These are phyloP conservation scores for Cyberlindnera xishuangbannaensis DNA, from an alignment of 805 yeast genomes.

Conservation along the genomic window DNA sequence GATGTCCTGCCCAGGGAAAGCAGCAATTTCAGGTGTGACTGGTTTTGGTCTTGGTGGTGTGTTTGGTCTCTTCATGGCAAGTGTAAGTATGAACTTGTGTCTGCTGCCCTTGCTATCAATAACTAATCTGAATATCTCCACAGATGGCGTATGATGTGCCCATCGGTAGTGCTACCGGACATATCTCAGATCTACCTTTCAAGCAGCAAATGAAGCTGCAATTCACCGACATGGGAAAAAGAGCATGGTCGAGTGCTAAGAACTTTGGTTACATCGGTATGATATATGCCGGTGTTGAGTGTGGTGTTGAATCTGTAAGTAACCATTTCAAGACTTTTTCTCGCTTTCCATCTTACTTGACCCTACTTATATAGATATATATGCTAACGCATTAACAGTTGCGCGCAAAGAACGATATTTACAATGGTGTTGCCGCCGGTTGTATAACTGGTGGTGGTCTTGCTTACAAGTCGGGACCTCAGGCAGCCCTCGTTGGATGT, in stretches of 20 bases:
- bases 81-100: conserved; percentile 19
- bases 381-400: conserved; percentile 8
- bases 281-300: conserved; percentile 89
- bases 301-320: conserved; percentile 67
- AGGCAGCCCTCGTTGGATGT: conserved; percentile 86
- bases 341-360: neutral
- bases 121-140: too few species aligned
- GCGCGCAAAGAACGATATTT: conserved; percentile 87
- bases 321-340: too few species aligned
- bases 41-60: conserved; percentile 95
- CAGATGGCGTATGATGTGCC: conserved; percentile 79
- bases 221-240: conserved; percentile 84
- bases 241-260: conserved; percentile 86
- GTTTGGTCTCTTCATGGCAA: conserved; percentile 91
- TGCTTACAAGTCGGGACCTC: conserved; percentile 90
- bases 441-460: conserved; percentile 96
- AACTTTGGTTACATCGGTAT: conserved; percentile 92
- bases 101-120: too few species aligned
- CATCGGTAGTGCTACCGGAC: conserved; percentile 48
- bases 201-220: conserved; percentile 90
- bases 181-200: conserved; percentile 79
- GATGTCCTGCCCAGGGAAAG: conserved; percentile 94
- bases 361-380: neutral
- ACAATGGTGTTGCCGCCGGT: conserved; percentile 90
- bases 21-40: conserved; percentile 85